Percentiles rank a stretch among this genome's conserved stretches.
phyloP scores from a whole-genome alignment of 495 filamentous ascomycete genomes.

The Aspergillus bertholletiae region DNA sequence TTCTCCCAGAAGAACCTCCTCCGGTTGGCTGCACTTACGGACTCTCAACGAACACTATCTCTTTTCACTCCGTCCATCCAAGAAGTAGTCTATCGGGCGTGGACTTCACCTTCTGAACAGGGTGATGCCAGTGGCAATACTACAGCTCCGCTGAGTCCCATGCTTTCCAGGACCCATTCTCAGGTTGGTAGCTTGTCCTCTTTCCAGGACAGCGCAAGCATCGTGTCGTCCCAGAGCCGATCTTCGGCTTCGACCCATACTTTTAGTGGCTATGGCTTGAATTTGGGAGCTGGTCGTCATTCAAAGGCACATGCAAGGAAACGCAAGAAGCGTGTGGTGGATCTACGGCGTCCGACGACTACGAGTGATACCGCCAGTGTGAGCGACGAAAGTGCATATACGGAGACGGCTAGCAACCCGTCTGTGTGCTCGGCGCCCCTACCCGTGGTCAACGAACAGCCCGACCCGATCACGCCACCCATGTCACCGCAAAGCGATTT shows the following conservation, averaged over 20 bases:
- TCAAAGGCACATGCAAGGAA: slow-evolving; percentile 66
- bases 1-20: slow-evolving; percentile 90
- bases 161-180: slow-evolving; percentile 58
- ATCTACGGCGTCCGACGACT: slow-evolving; percentile 68
- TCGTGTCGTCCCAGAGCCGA: slow-evolving; percentile 35
- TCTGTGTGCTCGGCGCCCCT: slow-evolving; percentile 43
- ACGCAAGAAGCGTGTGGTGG: slow-evolving; percentile 91
- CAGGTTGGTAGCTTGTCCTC: slow-evolving; percentile 56
- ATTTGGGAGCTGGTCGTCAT: slow-evolving; percentile 60
- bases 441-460: slow-evolving; percentile 35
- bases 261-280: slow-evolving; percentile 54
- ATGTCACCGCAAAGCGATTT: slow-evolving; percentile 30
- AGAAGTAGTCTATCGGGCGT: slow-evolving; percentile 85
- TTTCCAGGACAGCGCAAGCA: slow-evolving; percentile 46
- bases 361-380: slow-evolving; percentile 52
- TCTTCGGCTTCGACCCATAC: slow-evolving; percentile 31
- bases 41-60: slow-evolving; percentile 82
- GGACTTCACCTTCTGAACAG: slow-evolving; percentile 77
- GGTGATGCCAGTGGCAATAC: slow-evolving; percentile 56
- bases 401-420: slow-evolving; percentile 35
- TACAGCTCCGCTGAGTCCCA: slow-evolving; percentile 48
- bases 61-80: slow-evolving; percentile 79
- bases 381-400: slow-evolving; percentile 46
- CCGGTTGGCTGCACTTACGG: slow-evolving; percentile 68
- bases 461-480: slow-evolving; percentile 46